A percentile compares a stretch with the other conserved stretches of the same genome.
Evolutionary conservation across 1,284 basidiomycete species (phyloP).

Genomic region (Pyrrhoderma lamaoense): DNA sequence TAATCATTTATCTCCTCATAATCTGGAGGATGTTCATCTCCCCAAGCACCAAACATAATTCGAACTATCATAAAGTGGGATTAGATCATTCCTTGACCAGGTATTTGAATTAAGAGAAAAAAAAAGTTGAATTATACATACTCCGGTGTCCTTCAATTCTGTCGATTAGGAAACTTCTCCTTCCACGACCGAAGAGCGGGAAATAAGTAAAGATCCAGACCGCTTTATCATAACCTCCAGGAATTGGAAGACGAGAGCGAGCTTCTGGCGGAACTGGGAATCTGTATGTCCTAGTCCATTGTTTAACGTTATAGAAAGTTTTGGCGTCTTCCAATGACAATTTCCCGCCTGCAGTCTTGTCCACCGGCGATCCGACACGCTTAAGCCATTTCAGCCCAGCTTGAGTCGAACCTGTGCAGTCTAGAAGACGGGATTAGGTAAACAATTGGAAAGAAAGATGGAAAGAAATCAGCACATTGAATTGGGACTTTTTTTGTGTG

Average conservation of each 20-base stretch:
- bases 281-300: conserved; percentile 9
- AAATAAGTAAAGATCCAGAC: conserved; percentile 6
- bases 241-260: conserved; percentile 13
- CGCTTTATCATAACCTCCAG: conserved; percentile 15
- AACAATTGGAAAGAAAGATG: background rate
- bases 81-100: background rate
- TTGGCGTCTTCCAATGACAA: conserved; percentile 5
- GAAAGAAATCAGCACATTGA: background rate
- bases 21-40: conserved; percentile 3
- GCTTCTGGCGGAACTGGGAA: conserved; percentile 11
- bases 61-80: conserved; percentile 1
- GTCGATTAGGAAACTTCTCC: conserved; percentile 8
- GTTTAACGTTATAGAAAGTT: conserved; percentile 6
- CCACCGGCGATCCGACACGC: background rate
- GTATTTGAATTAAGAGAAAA: background rate
- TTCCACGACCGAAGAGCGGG: conserved; percentile 3
- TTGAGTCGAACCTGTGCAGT: conserved; percentile 17
- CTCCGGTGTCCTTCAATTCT: conserved; percentile 16
- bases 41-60: conserved; percentile 14
- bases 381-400: conserved; percentile 19
- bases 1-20: conserved; percentile 14
- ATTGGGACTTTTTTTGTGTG: background rate
- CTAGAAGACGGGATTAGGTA: background rate
- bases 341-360: background rate
- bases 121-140: background rate